phyloP scores from a whole-genome alignment of 2,329 filamentous ascomycete genomes.

The Sclerotinia borealis region DNA sequence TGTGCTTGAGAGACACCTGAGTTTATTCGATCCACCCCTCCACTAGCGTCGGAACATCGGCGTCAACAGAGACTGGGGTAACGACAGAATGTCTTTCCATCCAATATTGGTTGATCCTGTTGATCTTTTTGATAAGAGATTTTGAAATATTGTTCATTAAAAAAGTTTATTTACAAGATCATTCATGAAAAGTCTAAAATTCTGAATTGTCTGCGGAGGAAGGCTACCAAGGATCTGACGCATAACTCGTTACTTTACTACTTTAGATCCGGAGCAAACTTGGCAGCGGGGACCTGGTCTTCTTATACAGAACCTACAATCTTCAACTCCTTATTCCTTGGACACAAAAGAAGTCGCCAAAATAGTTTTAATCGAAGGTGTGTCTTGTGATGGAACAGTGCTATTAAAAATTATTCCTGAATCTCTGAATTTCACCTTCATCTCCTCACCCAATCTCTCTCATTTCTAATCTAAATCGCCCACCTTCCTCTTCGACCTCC shows the following conservation, averaged over 20 bases:
- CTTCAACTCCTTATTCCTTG: slow-evolving; percentile 5
- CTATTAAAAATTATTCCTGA: not conserved
- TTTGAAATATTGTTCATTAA: not conserved
- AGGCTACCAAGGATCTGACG: not conserved
- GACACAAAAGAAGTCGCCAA: not conserved
- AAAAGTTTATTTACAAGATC: not conserved
- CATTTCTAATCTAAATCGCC: slow-evolving; percentile 2
- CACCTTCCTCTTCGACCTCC: slow-evolving; percentile 7
- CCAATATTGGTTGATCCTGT: not conserved
- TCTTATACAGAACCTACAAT: not conserved
- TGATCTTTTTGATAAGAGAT: not conserved
- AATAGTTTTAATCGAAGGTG: slow-evolving; percentile 1
- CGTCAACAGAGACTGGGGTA: not conserved
- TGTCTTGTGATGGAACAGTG: slow-evolving; percentile 8
- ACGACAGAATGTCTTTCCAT: not conserved
- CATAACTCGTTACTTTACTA: not conserved
- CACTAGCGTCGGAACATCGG: slow-evolving; percentile 1
- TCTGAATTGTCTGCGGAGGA: not conserved
- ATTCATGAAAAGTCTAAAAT: not conserved
- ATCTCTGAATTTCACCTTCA: not conserved
- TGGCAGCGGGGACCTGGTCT: slow-evolving; percentile 2
- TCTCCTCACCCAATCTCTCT: not conserved
- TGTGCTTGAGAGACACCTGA: not conserved
- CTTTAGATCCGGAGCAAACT: not conserved
- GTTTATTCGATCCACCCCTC: slow-evolving; percentile 1